Evolutionary conservation across 352 stramenopile species (phyloP).

Genomic region (Peronosclerospora sorghi): DNA sequence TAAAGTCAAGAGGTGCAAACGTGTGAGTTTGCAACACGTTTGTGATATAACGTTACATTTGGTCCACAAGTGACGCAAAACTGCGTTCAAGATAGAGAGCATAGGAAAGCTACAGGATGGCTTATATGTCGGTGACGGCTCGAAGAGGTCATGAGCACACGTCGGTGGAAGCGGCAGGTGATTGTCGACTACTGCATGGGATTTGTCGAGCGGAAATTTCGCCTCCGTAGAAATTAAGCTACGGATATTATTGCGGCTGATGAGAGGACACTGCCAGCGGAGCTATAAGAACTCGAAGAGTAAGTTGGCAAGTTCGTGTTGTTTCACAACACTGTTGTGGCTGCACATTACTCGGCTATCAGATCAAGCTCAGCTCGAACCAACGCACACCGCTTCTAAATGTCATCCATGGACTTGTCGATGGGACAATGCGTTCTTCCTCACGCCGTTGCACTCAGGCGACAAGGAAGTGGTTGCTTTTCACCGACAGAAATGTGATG

Average conservation of each 20-base stretch:
- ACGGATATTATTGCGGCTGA: constrained; percentile 64
- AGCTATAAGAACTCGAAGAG: constrained; percentile 47
- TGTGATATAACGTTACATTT: constrained; percentile 26
- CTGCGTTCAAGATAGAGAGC: constrained; percentile 73
- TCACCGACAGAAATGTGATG: constrained; percentile 37
- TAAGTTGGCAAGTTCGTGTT: constrained; percentile 38
- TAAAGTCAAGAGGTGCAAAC: constrained; percentile 24
- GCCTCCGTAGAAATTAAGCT: too few relatives aligned
- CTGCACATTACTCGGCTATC: constrained; percentile 25
- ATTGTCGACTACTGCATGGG: too few relatives aligned
- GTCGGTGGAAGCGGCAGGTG: too few relatives aligned
- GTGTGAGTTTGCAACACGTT: constrained; percentile 12
- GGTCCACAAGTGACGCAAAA: constrained; percentile 39
- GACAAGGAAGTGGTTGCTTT: constrained; percentile 37
- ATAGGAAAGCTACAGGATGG: too few relatives aligned
- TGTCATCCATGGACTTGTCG: constrained; percentile 70
- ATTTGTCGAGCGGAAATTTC: too few relatives aligned
- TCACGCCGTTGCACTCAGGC: constrained; percentile 41
- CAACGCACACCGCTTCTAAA: constrained; percentile 45
- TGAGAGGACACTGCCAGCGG: constrained; percentile 42
- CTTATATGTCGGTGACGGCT: too few relatives aligned
- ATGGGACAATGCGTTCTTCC: constrained; percentile 34
- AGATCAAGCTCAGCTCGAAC: constrained; percentile 29
- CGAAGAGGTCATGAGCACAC: too few relatives aligned
- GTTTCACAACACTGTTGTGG: constrained; percentile 16